Evolutionary conservation across 2,329 filamentous ascomycete genomes (phyloP), one percentile per base, ranked within the genome.

Genomic region (Cercospora sesami): DNA sequence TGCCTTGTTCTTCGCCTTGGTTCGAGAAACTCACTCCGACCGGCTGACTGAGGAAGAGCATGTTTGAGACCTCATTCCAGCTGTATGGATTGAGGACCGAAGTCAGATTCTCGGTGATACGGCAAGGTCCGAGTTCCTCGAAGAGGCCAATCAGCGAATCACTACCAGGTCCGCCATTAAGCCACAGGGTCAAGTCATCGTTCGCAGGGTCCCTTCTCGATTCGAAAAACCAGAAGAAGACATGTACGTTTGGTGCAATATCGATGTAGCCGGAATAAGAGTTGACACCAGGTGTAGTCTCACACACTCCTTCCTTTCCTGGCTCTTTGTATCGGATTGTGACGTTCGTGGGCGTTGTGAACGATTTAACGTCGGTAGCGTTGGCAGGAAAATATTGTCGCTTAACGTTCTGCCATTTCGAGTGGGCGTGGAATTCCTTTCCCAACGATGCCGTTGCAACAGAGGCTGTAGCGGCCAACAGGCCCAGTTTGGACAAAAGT

Each of bases 21-120:
- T 87, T 87, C 2, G 83, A 86, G 75, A 86, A 86, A 2, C 86
- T 86, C 30, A 84, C 83, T 36, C 85, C 85, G n/a, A 86, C 84
- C 8, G 87, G 90, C 76, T 91, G 86, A 72, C 92, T 89, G 72
- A 92, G 86, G 78, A 90, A 91, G 16, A 92, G 85, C 84, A 91
- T 86, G 72, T 90, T 90, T 33, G 84, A 85, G 23, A 86, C 83
- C 71, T 86, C 86, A 63, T 87, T 88, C 86, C 87, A 90, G 0
- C 86, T 86, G 79, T 85, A 87, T 0, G 86, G 85, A 71, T 90
- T 90, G 74, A 86, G 85, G 33, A 82, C 83, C 51, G 86, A 83
- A 36, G 80, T 78, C 55, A 79, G 71, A 66, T 82, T 75, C 3
- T 74, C 74, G 6, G 84, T 83, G 31, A 89, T 79, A 7, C 77